A percentile compares a stretch with the other conserved stretches of the same genome.
phyloP scores from a whole-genome alignment of 1,139 yeast species.

The Pichia sp. region DNA sequence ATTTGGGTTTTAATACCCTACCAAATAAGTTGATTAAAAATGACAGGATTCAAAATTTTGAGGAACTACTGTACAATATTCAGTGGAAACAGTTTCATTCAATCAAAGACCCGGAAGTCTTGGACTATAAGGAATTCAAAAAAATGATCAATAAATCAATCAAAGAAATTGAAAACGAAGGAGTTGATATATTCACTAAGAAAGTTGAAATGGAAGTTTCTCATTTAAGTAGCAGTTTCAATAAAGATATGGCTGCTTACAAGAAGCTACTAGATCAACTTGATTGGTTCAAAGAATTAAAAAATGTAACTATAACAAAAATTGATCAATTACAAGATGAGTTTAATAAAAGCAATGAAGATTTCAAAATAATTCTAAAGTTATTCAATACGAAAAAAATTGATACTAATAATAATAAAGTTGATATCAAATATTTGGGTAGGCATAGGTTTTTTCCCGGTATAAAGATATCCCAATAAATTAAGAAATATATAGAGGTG shows the following conservation, averaged over 20 bases:
- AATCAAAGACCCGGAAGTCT: constrained; percentile 70
- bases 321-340: constrained; percentile 14
- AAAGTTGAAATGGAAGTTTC: too few relatives aligned
- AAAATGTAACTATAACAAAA: constrained; percentile 7
- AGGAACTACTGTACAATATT: constrained; percentile 49
- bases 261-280: constrained; percentile 2
- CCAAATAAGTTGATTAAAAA: constrained; percentile 16
- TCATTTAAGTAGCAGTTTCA: too few relatives aligned
- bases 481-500: too few relatives aligned
- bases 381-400: constrained; percentile 5
- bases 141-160: background rate
- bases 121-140: constrained; percentile 32
- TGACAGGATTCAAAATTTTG: constrained; percentile 16
- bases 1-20: constrained; percentile 16
- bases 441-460: constrained; percentile 22
- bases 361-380: constrained; percentile 6
- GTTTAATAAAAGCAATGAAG: constrained; percentile 13
- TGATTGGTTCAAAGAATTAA: constrained; percentile 10
- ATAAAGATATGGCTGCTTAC: background rate
- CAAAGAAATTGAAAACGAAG: background rate
- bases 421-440: constrained; percentile 13
- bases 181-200: too few relatives aligned
- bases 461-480: constrained; percentile 1
- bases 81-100: constrained; percentile 80
- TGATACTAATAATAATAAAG: background rate